Conservation (phyloP, 805 yeast genomes). For the Zygotorulaspora danielsina region DNA sequence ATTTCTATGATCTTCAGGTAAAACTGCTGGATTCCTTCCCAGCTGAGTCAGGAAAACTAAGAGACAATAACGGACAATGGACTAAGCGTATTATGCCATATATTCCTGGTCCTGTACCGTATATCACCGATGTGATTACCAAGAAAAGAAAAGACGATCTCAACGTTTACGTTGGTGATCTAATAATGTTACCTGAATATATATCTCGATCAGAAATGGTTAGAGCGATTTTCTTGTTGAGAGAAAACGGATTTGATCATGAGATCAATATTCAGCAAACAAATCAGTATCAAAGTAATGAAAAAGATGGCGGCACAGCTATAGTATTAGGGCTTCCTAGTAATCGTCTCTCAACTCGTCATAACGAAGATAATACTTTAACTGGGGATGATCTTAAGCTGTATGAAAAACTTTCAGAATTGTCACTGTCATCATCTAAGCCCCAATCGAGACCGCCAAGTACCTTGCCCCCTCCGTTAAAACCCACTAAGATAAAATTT, state of each 20-base stretch:
- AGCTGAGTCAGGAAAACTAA: constrained; percentile 76
- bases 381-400: constrained; percentile 34
- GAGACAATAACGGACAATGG: constrained; percentile 49
- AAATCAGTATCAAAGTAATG: constrained; percentile 6
- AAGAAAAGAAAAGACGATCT: constrained; percentile 51
- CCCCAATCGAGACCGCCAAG: constrained; percentile 34
- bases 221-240: constrained; percentile 61
- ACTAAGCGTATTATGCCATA: constrained; percentile 79
- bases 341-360: constrained; percentile 6
- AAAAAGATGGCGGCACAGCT: constrained; percentile 16
- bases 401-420: constrained; percentile 25
- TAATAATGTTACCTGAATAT: constrained; percentile 69
- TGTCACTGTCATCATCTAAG: constrained; percentile 24
- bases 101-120: constrained; percentile 93
- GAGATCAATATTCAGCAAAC: constrained; percentile 13
- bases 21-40: constrained; percentile 79
- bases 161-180: constrained; percentile 52
- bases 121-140: constrained; percentile 74
- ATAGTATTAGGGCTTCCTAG: constrained; percentile 7
- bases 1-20: constrained; percentile 91
- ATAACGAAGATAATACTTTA: constrained; percentile 32
- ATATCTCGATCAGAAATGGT: constrained; percentile 69
- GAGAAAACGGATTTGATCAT: constrained; percentile 36
- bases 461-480: constrained; percentile 27
- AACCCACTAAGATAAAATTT: constrained; percentile 57